Conservation (phyloP, 257 asterid genomes). For the Solanum etuberosum region DNA sequence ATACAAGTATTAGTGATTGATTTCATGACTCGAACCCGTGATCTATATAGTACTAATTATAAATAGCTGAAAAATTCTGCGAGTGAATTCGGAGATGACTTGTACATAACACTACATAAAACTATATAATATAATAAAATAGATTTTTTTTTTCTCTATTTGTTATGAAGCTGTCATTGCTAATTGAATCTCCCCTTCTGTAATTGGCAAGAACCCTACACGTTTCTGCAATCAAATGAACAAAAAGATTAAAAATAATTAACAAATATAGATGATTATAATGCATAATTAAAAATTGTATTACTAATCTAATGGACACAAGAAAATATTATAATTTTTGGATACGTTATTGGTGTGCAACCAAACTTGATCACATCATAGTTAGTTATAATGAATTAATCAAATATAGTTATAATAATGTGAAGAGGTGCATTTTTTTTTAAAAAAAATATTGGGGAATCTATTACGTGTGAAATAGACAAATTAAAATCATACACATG, state of each 20-base stretch:
- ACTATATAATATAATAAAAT: background rate
- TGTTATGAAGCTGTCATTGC: constrained; percentile 32
- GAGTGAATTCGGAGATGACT: background rate
- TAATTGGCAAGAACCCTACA: constrained; percentile 71
- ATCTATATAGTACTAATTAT: background rate
- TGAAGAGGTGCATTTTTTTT: too few species aligned
- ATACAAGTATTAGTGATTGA: background rate
- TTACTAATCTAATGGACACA: background rate
- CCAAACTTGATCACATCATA: background rate
- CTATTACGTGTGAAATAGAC: background rate
- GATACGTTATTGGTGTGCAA: background rate
- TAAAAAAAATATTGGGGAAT: background rate
- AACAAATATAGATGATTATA: background rate
- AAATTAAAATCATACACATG: background rate
- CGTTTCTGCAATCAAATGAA: constrained; percentile 46
- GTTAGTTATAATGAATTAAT: background rate
- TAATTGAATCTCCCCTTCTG: constrained; percentile 62
- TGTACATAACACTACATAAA: background rate
- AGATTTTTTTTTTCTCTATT: background rate
- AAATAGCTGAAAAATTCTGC: background rate
- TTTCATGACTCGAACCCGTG: too few species aligned
- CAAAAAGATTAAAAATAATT: background rate
- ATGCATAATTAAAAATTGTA: background rate
- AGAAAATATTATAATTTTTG: background rate
- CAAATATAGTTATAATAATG: too few species aligned